A percentile compares a stretch with the other conserved stretches of the same genome.
phyloP scores from a whole-genome alignment of 2,329 filamentous ascomycete genomes.

The Bipolaris zeicola region DNA sequence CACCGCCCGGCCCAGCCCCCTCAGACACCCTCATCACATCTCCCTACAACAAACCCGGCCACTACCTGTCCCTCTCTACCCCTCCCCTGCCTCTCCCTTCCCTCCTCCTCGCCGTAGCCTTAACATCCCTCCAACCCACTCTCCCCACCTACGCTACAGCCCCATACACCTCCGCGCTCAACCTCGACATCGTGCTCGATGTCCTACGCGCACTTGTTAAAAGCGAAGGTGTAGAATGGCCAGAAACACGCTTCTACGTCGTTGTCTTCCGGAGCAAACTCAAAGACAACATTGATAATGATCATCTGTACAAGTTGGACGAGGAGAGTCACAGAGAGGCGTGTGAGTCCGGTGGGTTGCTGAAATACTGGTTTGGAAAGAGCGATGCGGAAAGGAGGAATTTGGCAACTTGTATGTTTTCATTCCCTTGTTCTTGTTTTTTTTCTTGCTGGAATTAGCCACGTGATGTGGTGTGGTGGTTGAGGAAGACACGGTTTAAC shows the following conservation, averaged over 20 bases:
- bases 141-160: constrained; percentile 77
- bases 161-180: constrained; percentile 75
- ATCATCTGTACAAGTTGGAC: constrained; percentile 73
- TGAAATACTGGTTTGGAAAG: constrained; percentile 92
- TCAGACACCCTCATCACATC: constrained; percentile 65
- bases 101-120: constrained; percentile 71
- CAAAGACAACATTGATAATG: constrained; percentile 68
- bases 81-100: constrained; percentile 72
- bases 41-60: constrained; percentile 72
- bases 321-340: constrained; percentile 81
- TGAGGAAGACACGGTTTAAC: background rate
- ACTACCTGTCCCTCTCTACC: constrained; percentile 76
- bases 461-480: too few species aligned
- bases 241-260: constrained; percentile 73
- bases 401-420: constrained; percentile 70
- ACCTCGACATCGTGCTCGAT: constrained; percentile 70
- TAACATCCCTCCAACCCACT: constrained; percentile 67
- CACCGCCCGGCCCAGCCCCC: background rate
- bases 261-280: constrained; percentile 82
- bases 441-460: too few species aligned
- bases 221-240: constrained; percentile 60
- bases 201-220: constrained; percentile 61
- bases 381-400: constrained; percentile 74
- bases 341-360: constrained; percentile 75
- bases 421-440: background rate